A percentile compares a stretch with the other conserved stretches of the same genome.
Evolutionary conservation across 2,329 filamentous ascomycete species (phyloP).

Genomic region (Ophiostoma himal-ulmi): DNA sequence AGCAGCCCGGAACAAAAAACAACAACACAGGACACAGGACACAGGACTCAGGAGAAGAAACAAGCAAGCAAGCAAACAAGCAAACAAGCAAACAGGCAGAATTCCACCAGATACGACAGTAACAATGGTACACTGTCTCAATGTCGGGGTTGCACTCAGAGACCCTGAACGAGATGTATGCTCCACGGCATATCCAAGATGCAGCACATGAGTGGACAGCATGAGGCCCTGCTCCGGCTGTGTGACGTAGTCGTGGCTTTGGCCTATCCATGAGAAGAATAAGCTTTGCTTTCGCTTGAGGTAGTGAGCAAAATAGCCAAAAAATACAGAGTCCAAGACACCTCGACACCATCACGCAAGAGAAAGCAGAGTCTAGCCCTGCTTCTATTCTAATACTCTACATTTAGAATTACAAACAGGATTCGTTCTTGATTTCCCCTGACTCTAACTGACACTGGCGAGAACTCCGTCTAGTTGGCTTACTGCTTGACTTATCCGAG

Average conservation of each 20-base stretch:
- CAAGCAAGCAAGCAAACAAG: not conserved
- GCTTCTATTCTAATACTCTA: not conserved
- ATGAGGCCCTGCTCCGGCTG: not conserved
- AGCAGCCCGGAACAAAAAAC: not conserved
- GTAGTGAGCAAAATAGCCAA: too few relatives aligned
- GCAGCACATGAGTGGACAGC: not conserved
- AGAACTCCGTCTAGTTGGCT: too few relatives aligned
- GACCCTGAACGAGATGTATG: slow-evolving; percentile 5
- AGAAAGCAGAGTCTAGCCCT: not conserved
- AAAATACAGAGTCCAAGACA: too few relatives aligned
- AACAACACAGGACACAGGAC: not conserved
- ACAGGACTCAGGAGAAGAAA: not conserved
- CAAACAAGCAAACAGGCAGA: not conserved
- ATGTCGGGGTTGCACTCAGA: not conserved
- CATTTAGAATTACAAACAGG: not conserved
- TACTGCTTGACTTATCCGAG: not conserved
- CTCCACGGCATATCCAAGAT: not conserved
- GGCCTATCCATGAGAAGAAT: not conserved
- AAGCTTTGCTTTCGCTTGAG: not conserved
- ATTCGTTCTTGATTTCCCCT: not conserved
- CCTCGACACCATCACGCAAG: too few relatives aligned
- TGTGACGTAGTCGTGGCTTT: slow-evolving; percentile 2
- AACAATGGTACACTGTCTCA: too few relatives aligned
- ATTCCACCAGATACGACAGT: too few relatives aligned
- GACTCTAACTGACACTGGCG: too few relatives aligned